phyloP scores from a whole-genome alignment of 495 filamentous ascomycete species.

The Apodospora peruviana region DNA sequence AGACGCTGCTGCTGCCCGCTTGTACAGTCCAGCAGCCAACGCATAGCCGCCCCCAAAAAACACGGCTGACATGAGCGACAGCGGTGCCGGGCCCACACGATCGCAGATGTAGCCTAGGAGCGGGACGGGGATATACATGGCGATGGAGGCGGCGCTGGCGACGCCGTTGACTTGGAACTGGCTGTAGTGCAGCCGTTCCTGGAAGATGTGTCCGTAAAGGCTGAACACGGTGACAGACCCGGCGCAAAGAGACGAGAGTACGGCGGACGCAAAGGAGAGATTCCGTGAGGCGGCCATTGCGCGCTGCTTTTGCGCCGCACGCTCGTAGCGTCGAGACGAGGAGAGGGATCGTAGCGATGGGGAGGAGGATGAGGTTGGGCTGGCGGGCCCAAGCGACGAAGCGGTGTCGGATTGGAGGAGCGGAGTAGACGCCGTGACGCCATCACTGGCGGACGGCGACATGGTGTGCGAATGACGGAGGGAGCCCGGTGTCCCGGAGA shows the following conservation, averaged over 20 bases:
- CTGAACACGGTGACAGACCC: conserved; percentile 85
- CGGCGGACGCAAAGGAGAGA: conserved; percentile 35
- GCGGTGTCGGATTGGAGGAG: conserved; percentile 26
- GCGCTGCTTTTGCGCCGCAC: conserved; percentile 12
- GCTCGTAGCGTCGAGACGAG: conserved; percentile 12
- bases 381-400: conserved; percentile 29
- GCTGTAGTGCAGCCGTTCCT: conserved; percentile 74
- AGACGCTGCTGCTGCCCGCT: conserved; percentile 48
- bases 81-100: conserved; percentile 68
- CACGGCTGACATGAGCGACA: conserved; percentile 63
- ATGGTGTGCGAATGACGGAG: conserved; percentile 7
- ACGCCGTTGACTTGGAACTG: conserved; percentile 89
- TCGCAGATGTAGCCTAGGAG: conserved; percentile 90
- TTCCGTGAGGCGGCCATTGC: conserved; percentile 24
- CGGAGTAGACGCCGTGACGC: conserved; percentile 10
- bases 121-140: conserved; percentile 84
- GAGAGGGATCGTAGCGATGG: conserved; percentile 29
- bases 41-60: conserved; percentile 79
- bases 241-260: conserved; percentile 59
- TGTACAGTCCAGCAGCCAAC: conserved; percentile 75
- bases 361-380: conserved; percentile 26
- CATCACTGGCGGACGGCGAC: conserved; percentile 4
- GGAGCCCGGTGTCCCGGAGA: too few relatives aligned
- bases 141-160: conserved; percentile 73
- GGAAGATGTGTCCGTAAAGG: conserved; percentile 83